Evolutionary conservation across 1,284 basidiomycete genomes (phyloP), one percentile per base, ranked within the genome.

Genomic region (Athelia sp.): DNA sequence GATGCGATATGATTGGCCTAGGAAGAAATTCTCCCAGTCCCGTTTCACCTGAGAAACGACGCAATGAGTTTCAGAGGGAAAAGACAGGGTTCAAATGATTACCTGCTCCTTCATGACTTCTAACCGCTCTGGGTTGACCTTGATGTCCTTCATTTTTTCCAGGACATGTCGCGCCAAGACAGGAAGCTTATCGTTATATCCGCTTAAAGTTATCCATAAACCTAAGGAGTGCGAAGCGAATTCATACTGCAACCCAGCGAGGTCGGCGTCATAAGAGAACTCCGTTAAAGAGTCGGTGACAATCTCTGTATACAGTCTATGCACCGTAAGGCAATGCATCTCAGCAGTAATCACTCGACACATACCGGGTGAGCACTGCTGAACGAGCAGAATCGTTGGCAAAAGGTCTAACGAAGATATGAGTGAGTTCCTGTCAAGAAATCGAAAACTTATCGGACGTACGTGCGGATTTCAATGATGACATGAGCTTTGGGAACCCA

Each of bases 131-230:
- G 80, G 69, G 57, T 86, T 78, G 29, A 97, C 76, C 58, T 81
- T 70, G 49, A 96, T 74, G 26, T 72, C 72, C 63, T 81, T 86
- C 50, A 90, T 73, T 59, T 83, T 84, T 54, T 87, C 79, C 40
- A 98, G 65, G 49, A 99, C 83, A 54, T 86, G 79, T 58, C 86
- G 73, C 6, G 87, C 78, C 29, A 99, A 78, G 0, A 90, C 80
- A 4, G 82, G 72, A 34, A 99, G 75, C 70, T 98, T 98, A 71
- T 99, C 95, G 63, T 96, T 97, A 72, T 98, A 99, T 1, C 97
- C 97, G 46, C 78, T 79, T 44, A 94, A 72, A 9, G 77, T 74
- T 26, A 98, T 66, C 44, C 76, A 79, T 35, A 98, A 66, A 2
- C 90, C 88, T 24, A 86, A 83, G 6, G 76, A 75, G 54, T 85